Base-by-base conservation (phyloP, 2,329 filamentous ascomycete species). In the Peltaster fructicola region DNA sequence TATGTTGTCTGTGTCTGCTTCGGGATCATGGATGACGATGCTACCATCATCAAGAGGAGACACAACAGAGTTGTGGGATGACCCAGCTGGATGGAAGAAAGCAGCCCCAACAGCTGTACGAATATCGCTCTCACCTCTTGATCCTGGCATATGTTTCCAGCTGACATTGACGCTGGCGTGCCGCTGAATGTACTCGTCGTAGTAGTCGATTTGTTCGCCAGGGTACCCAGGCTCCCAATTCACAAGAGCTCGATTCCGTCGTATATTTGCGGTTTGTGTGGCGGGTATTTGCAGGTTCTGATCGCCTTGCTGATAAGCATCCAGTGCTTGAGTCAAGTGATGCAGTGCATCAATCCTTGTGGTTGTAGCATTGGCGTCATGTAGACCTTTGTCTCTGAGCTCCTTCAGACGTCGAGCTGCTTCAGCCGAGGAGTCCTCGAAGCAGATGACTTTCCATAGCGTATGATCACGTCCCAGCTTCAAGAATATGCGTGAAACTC, bases 1-100 rank as follows among this genome's bases (percentile, higher is more conserved):
- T 15, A 88, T 65, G 3, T 59, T 64, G 2, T 78, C 76, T 8
- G 40, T 32, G n/a, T 37, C 30, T 5, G 35, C 27, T 8, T 32
- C 36, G 6, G 47, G 22, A 20, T 91, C 77, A 82, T 82, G 93
- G 5, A 92, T 52, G 38, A 74, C 79, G n/a, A 93, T 64, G 25
- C 78, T 81, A 0, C 82, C 82, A 44, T 93, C 79, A 30, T 90
- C 80, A 6, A 92, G 56, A 2, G 82, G 80, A 1, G 76, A 73
- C 9, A 91, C 63, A 0, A 79, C 70, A 26, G 73, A 57, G 33
- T 63, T 57, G 13, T 65, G 57, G 10, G 64, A 52, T n/a, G 58
- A 53, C 16, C 58, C 60, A 1, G 59, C 57, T 12, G 52, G 55
- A 38, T 63, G 59, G 6, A 88, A 44, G 0, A 57, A 41, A 0